Percentiles rank a stretch among this genome's conserved stretches.
These are phyloP conservation scores for Chrysoporthe puriensis DNA, from an alignment of 2,329 filamentous ascomycete species.

Conservation along the genomic window DNA sequence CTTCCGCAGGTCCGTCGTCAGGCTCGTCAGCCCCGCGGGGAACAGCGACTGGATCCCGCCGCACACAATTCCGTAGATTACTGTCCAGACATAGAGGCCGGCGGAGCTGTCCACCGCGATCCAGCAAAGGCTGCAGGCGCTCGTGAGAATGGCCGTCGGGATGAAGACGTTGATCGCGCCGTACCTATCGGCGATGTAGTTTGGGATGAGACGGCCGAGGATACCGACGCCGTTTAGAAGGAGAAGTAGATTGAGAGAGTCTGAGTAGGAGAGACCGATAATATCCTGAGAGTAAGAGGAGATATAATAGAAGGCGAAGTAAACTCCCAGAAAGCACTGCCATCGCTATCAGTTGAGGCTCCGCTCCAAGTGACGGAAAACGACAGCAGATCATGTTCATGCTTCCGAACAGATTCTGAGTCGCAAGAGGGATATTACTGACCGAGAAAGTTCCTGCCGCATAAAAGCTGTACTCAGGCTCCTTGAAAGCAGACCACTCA, in stretches of 20 bases:
- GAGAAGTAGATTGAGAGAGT: conserved; percentile 64
- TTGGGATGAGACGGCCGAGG: conserved; percentile 61
- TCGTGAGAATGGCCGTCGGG: conserved; percentile 47
- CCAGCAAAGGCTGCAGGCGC: conserved; percentile 58
- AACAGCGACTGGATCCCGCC: conserved; percentile 70
- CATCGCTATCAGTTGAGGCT: neutral
- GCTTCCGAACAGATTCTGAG: too few relatives aligned
- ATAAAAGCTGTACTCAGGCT: conserved; percentile 58
- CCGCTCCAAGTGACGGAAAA: too few relatives aligned
- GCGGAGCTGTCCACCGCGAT: conserved; percentile 53
- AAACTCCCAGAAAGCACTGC: conserved; percentile 55
- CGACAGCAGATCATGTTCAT: neutral
- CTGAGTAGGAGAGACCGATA: conserved; percentile 48
- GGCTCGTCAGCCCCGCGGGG: conserved; percentile 61
- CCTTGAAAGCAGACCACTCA: conserved; percentile 60
- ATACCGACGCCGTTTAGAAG: conserved; percentile 67
- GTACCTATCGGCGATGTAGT: conserved; percentile 58
- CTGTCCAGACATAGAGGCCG: conserved; percentile 64
- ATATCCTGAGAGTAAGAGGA: conserved; percentile 51
- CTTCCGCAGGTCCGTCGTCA: conserved; percentile 56
- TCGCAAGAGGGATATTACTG: conserved; percentile 38
- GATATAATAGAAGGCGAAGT: conserved; percentile 64
- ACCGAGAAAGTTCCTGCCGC: conserved; percentile 52
- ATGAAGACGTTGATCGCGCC: conserved; percentile 66
- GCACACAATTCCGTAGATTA: conserved; percentile 66